These are phyloP conservation scores for Lactifluus volemus DNA, from an alignment of 768 basidiomycete genomes.

Conservation along the genomic window DNA sequence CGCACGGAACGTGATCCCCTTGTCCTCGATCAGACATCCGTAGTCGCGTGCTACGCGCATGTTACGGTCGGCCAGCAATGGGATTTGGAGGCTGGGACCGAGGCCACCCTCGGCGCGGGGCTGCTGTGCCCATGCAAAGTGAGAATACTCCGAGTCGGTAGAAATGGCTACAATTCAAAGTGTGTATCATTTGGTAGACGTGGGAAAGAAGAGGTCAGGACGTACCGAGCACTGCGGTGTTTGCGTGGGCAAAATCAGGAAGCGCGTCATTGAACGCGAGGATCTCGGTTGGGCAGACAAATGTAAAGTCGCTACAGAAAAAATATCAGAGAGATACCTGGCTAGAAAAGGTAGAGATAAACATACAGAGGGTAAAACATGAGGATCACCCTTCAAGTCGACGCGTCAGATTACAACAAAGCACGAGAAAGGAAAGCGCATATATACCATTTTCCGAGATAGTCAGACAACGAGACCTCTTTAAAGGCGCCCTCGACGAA, in stretches of 20 bases:
- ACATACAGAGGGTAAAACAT: conserved; percentile 91
- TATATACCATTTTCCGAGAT: conserved; percentile 71
- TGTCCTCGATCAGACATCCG: conserved; percentile 81
- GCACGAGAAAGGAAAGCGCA: background rate
- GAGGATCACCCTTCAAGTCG: conserved; percentile 64
- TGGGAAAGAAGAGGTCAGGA: background rate
- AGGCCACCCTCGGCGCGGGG: conserved; percentile 82
- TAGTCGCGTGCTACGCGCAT: conserved; percentile 80
- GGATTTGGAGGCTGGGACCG: conserved; percentile 79
- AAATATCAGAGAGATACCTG: background rate
- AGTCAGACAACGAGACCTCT: conserved; percentile 65
- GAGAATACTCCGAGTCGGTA: conserved; percentile 84
- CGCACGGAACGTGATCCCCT: conserved; percentile 82
- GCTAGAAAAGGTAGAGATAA: background rate
- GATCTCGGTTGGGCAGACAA: conserved; percentile 93
- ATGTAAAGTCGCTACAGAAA: conserved; percentile 65
- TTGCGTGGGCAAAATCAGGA: conserved; percentile 59
- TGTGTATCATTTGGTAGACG: background rate
- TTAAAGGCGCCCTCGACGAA: conserved; percentile 73
- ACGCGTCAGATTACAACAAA: background rate
- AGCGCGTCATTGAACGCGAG: conserved; percentile 91
- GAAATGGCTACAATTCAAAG: conserved; percentile 47
- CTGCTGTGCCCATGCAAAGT: conserved; percentile 80
- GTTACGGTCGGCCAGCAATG: conserved; percentile 71
- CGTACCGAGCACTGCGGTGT: conserved; percentile 70